Percentiles rank a stretch among this genome's conserved stretches.
Evolutionary conservation across 768 basidiomycete species (phyloP).

Genomic region (Phlebiopsis flavidoalba): DNA sequence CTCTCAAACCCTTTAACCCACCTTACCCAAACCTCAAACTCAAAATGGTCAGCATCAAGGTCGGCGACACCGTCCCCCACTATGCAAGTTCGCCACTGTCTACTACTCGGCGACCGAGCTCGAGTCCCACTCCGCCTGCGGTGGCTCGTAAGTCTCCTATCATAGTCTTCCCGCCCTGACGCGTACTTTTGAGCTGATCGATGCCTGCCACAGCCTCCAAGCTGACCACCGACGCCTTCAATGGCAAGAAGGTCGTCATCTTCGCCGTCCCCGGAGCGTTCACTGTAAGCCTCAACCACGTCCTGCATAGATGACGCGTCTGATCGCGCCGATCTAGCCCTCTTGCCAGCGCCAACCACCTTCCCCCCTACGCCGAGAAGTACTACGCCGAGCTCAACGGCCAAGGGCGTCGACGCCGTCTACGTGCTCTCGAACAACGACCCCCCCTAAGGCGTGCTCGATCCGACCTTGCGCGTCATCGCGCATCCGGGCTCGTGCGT

Average conservation of each 20-base stretch:
- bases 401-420: conserved; percentile 68
- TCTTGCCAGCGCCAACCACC: conserved; percentile 37
- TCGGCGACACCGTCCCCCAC: conserved; percentile 48
- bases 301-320: background rate
- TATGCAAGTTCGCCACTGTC: conserved; percentile 45
- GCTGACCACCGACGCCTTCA: conserved; percentile 61
- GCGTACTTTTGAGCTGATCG: conserved; percentile 1
- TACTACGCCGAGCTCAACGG: conserved; percentile 70
- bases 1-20: background rate
- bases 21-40: background rate
- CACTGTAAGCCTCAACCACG: conserved; percentile 44
- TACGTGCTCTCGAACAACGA: conserved; percentile 79
- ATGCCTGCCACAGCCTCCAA: conserved; percentile 38
- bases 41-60: conserved; percentile 35
- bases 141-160: conserved; percentile 53
- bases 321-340: conserved; percentile 16
- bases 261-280: conserved; percentile 80
- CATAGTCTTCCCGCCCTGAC: background rate
- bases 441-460: conserved; percentile 17
- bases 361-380: conserved; percentile 55
- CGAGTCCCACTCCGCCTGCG: conserved; percentile 59
- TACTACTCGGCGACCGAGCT: conserved; percentile 61
- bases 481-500: too few relatives aligned
- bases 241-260: conserved; percentile 77
- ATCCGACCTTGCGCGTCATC: background rate